Evolutionary conservation across 495 filamentous ascomycete species (phyloP).

Genomic region (Tuber magnatum): DNA sequence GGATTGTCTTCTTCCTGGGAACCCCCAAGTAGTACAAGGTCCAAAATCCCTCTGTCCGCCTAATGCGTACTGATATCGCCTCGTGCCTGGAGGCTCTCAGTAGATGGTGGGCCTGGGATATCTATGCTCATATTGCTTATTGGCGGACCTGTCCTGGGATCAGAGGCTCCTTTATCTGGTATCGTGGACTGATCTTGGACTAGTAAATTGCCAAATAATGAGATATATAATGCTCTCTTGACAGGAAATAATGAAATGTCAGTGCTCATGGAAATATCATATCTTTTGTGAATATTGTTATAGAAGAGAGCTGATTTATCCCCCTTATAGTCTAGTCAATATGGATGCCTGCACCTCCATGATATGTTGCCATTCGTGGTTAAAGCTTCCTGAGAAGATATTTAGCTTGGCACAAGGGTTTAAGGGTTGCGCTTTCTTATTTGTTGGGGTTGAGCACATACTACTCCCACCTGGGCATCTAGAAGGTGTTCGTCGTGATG

Average conservation of each 20-base stretch:
- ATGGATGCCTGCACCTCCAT: constrained; percentile 19
- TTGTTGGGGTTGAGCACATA: constrained; percentile 3
- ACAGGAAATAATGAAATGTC: constrained; percentile 15
- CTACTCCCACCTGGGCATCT: too few relatives aligned
- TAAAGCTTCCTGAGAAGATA: not conserved
- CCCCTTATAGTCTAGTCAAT: constrained; percentile 13
- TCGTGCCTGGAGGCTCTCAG: too few relatives aligned
- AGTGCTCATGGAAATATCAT: not conserved
- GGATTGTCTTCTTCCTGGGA: too few relatives aligned
- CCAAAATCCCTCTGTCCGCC: too few relatives aligned
- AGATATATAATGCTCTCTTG: constrained; percentile 9
- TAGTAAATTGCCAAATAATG: constrained; percentile 14
- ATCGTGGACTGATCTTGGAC: too few relatives aligned
- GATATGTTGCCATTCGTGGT: not conserved
- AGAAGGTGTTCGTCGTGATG: not conserved
- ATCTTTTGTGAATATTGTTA: not conserved
- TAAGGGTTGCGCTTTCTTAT: not conserved
- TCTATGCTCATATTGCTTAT: too few relatives aligned
- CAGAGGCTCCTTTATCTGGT: too few relatives aligned
- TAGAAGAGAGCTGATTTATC: constrained; percentile 11
- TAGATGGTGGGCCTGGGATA: too few relatives aligned
- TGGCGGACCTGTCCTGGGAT: too few relatives aligned
- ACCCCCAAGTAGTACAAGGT: too few relatives aligned
- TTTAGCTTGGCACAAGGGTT: not conserved
- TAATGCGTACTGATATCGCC: too few relatives aligned